These are phyloP conservation scores for Colletotrichum karsti DNA, from an alignment of 2,329 filamentous ascomycete genomes.

Conservation along the genomic window DNA sequence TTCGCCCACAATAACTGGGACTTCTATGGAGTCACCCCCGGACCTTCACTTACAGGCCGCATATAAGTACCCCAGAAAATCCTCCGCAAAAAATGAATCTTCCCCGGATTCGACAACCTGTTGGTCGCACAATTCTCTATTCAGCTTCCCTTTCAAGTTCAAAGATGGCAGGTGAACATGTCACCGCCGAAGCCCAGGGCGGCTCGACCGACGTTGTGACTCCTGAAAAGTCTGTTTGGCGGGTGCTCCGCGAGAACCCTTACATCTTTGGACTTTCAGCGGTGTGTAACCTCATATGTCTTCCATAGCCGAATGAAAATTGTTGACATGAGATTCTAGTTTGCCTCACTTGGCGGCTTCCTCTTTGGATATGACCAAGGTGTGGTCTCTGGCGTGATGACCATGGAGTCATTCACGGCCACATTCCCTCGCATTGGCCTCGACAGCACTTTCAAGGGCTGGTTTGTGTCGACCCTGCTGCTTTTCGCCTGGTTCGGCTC, in stretches of 20 bases:
- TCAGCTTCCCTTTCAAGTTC: not conserved
- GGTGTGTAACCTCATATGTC: conserved; percentile 35
- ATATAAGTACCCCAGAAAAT: not conserved
- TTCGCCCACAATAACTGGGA: not conserved
- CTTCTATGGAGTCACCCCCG: not conserved
- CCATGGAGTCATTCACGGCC: conserved; percentile 52
- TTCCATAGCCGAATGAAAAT: not conserved
- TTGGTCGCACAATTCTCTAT: conserved; percentile 9
- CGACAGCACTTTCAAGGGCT: conserved; percentile 58
- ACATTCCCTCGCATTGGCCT: conserved; percentile 46
- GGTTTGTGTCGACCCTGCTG: conserved; percentile 60
- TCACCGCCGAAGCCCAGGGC: conserved; percentile 29
- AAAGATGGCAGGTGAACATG: not conserved
- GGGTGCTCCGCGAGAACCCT: conserved; percentile 46
- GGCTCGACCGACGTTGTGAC: not conserved
- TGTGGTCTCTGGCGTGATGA: conserved; percentile 54
- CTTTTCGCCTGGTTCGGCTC: conserved; percentile 59
- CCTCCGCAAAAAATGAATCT: not conserved
- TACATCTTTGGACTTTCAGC: conserved; percentile 53
- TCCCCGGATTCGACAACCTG: conserved; percentile 31
- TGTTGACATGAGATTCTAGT: conserved; percentile 26
- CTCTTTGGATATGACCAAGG: conserved; percentile 61
- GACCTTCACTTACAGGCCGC: not conserved
- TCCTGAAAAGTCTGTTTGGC: conserved; percentile 36
- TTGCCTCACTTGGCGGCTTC: conserved; percentile 48